A percentile compares a stretch with the other conserved stretches of the same genome.
Conservation (phyloP, 2,329 filamentous ascomycete genomes). For the Tolypocladium cylindrosporum region DNA sequence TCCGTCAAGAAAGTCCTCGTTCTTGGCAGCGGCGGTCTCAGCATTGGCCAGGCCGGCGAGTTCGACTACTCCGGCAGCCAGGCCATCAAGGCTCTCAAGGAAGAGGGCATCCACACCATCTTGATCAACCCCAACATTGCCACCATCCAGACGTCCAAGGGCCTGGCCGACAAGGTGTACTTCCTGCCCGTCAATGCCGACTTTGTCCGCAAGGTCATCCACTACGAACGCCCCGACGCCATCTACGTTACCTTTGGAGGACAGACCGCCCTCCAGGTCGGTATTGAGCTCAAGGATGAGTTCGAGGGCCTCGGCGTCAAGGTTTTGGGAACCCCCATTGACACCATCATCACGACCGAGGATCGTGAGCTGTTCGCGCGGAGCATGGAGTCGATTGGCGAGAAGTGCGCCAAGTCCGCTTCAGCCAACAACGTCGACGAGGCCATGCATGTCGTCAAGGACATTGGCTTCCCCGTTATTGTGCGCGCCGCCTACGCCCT, state of each 20-base stretch:
- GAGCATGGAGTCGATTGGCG: slow-evolving; percentile 96
- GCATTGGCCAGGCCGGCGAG: slow-evolving; percentile 95
- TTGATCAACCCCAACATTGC: slow-evolving; percentile 99
- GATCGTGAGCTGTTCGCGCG: slow-evolving; percentile 95
- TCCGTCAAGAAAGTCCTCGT: slow-evolving; percentile 90
- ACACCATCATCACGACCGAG: slow-evolving; percentile 97
- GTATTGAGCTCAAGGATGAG: slow-evolving; percentile 95
- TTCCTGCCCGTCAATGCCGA: slow-evolving; percentile 95
- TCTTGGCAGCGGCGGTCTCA: slow-evolving; percentile 86
- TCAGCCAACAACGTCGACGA: slow-evolving; percentile 85
- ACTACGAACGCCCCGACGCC: slow-evolving; percentile 86
- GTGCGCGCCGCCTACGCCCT: slow-evolving; percentile 93
- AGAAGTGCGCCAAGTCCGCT: slow-evolving; percentile 95
- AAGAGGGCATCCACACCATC: slow-evolving; percentile 96
- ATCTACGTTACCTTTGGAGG: slow-evolving; percentile 98
- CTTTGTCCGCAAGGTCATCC: slow-evolving; percentile 95
- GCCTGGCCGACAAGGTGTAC: slow-evolving; percentile 96
- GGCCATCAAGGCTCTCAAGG: slow-evolving; percentile 95
- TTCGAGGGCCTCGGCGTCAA: slow-evolving; percentile 87
- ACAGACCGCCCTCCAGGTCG: slow-evolving; percentile 91
- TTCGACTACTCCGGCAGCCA: slow-evolving; percentile 98
- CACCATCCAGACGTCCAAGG: slow-evolving; percentile 97
- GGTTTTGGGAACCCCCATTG: slow-evolving; percentile 91
- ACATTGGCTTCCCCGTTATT: slow-evolving; percentile 94
- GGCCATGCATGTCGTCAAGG: slow-evolving; percentile 76